A percentile compares a stretch with the other conserved stretches of the same genome.
These are phyloP conservation scores for Magnaporthiopsis poae DNA, from an alignment of 2,329 filamentous ascomycete genomes.

Conservation along the genomic window DNA sequence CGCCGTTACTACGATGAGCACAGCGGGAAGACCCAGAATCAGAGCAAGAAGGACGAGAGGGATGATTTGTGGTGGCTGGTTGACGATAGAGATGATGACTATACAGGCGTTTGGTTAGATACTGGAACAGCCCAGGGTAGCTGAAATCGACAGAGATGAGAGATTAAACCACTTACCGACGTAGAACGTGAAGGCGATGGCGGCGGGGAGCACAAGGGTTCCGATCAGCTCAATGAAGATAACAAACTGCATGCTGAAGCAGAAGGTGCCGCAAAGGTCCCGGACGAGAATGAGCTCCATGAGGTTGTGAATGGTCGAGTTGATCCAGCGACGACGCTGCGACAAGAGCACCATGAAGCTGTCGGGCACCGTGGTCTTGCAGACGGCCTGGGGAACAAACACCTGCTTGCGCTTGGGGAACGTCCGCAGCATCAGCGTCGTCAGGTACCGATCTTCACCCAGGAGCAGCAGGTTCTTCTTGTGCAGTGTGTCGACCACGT, in stretches of 20 bases:
- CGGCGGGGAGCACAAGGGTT: conserved; percentile 86
- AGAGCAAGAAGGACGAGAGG: conserved; percentile 79
- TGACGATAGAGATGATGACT: conserved; percentile 80
- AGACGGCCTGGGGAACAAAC: conserved; percentile 95
- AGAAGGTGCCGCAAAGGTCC: conserved; percentile 96
- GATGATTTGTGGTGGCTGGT: conserved; percentile 69
- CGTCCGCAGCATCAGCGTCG: conserved; percentile 94
- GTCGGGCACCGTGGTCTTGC: conserved; percentile 95
- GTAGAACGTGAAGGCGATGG: conserved; percentile 94
- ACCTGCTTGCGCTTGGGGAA: conserved; percentile 99
- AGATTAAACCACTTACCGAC: conserved; percentile 55
- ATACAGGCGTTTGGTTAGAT: conserved; percentile 6
- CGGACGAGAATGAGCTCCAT: conserved; percentile 94
- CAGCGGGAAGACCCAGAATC: conserved; percentile 84
- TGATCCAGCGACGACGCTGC: conserved; percentile 95
- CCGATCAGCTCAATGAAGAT: conserved; percentile 91
- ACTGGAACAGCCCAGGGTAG: background rate
- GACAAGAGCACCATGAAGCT: conserved; percentile 85
- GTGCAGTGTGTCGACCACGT: conserved; percentile 94
- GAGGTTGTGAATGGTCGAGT: conserved; percentile 95
- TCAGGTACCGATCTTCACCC: conserved; percentile 89
- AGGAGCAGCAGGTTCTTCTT: conserved; percentile 91
- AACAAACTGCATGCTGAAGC: conserved; percentile 99
- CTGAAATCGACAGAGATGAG: background rate
- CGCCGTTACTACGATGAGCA: conserved; percentile 86